These are phyloP conservation scores for Solanum tarapatanum DNA, from an alignment of 257 asterid species.

Conservation along the genomic window DNA sequence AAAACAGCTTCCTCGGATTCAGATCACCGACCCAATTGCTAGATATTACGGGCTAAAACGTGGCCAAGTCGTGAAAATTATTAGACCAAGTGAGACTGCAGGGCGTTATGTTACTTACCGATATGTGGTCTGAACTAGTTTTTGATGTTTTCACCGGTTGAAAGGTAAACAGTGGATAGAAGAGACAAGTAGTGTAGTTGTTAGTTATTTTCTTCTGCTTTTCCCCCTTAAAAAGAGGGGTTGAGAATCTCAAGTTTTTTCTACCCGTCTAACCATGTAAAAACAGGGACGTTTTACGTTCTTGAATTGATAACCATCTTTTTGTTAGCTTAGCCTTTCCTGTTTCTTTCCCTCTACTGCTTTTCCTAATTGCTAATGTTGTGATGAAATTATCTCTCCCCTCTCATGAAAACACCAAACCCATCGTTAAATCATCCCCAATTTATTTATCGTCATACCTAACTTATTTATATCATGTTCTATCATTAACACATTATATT, in stretches of 20 bases:
- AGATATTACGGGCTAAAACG: conserved; percentile 75
- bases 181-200: neutral
- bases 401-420: neutral
- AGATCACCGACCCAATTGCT: conserved; percentile 70
- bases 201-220: neutral
- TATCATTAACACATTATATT: neutral
- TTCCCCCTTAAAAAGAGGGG: neutral
- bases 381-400: neutral
- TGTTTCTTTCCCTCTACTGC: neutral
- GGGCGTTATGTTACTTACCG: conserved; percentile 83
- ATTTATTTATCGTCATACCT: neutral
- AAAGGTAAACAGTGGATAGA: neutral
- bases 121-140: conserved; percentile 38
- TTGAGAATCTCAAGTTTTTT: neutral
- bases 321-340: neutral
- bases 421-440: neutral
- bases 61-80: conserved; percentile 68
- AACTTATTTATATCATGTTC: neutral
- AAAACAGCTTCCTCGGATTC: conserved; percentile 74
- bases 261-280: neutral
- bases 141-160: neutral
- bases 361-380: neutral
- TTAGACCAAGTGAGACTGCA: conserved; percentile 91
- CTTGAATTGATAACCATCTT: neutral
- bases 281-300: neutral